Base-by-base conservation (phyloP, 2,329 filamentous ascomycete genomes). In the Xylaria sp. region DNA sequence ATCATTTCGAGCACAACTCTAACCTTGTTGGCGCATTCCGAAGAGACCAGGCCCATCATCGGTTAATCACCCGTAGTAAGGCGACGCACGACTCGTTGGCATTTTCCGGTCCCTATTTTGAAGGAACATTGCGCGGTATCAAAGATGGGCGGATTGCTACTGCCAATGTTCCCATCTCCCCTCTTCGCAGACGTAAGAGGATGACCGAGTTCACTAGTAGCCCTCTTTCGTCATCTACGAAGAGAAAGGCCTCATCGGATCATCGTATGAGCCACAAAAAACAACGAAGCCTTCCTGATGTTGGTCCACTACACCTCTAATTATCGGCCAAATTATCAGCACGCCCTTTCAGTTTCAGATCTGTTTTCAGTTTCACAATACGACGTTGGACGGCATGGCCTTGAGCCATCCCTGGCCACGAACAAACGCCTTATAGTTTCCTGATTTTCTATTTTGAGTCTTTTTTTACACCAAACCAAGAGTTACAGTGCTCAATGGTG, bases 11-110 rank as follows among this genome's bases (percentile, higher is more conserved):
- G 74, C 87, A 89, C 72, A 87, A 88, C 66, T 80, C 85, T 9
- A 87, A 90, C 65, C 88, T 91, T 15, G 92, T 96, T 41, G 91
- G 91, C 43, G 91, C 92, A 0, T 97, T 96, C 84, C 92, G 92
- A 64, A 88, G 84, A 71, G 90, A 87, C 78, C 89, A 87, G 77
- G 89, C 83, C 83, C 87, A 88, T 76, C 85, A 87, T 76, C 85
- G 88, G 72, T 81, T 89, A 67, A 87, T 89, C 66, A 78, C 86
- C 70, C 88, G 86, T 79, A 87, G 85, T 75, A 85, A 88, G 74
- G 87, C 86, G 25, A 89, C 87, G 43, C 81, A 86, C 65, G 86
- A 91, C 73, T 89, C 89, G 45, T 82, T 92, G 30, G 84, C 87
- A 58, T 88, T 90, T 77, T 85, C 88, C 61, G 83, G 86, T 59